phyloP scores from a whole-genome alignment of 495 filamentous ascomycete genomes.

The Podospora fimiseda region DNA sequence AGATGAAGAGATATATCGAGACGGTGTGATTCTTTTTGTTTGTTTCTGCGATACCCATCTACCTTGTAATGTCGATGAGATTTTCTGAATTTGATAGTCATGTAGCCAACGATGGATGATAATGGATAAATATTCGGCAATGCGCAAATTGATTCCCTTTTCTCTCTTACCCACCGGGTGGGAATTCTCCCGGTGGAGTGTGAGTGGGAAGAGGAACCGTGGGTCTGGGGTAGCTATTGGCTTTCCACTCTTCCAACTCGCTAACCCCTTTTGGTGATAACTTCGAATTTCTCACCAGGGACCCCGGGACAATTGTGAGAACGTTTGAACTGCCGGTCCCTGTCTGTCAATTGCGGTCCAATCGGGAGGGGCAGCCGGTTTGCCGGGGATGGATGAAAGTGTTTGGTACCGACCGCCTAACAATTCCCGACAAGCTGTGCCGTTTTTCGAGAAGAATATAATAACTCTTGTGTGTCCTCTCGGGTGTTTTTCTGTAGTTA shows the following conservation, averaged over 20 bases:
- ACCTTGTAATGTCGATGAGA: neutral
- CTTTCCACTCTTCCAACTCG: neutral
- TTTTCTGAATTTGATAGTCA: too few species aligned
- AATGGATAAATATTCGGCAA: neutral
- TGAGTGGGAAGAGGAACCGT: neutral
- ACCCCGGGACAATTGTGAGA: neutral
- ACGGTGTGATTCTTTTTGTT: slow-evolving; percentile 45
- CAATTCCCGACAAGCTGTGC: slow-evolving; percentile 3
- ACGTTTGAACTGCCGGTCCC: slow-evolving; percentile 4
- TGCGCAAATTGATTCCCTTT: neutral
- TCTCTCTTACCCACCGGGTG: neutral
- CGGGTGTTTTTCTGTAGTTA: too few species aligned
- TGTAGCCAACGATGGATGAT: too few species aligned
- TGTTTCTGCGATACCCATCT: neutral
- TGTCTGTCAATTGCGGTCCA: neutral
- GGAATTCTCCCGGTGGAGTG: neutral
- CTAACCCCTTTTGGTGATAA: neutral
- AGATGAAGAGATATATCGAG: slow-evolving; percentile 68
- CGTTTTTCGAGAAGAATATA: neutral
- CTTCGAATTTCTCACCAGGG: neutral
- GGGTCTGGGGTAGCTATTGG: neutral
- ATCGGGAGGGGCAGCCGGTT: too few species aligned
- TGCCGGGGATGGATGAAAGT: too few species aligned
- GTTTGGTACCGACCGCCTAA: slow-evolving; percentile 2
- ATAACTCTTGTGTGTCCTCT: neutral